Percentiles rank a stretch among this genome's conserved stretches.
These are phyloP conservation scores for Drosera capensis DNA, from an alignment of 148 eudicot species.

Conservation along the genomic window DNA sequence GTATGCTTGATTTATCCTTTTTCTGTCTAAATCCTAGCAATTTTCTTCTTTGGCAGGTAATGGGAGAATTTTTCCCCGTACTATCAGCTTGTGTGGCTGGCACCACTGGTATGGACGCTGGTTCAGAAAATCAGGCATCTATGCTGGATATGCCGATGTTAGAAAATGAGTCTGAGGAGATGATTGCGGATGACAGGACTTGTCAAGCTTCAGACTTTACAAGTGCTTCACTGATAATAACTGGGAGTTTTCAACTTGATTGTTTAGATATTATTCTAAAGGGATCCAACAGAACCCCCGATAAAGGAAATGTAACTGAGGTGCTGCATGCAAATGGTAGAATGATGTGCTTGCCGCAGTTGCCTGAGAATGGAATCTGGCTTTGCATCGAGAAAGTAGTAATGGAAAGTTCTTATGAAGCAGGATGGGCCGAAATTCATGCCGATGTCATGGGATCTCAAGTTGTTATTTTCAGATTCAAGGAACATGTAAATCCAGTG, in stretches of 20 bases:
- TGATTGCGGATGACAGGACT: constrained; percentile 9
- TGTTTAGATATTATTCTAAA: constrained; percentile 42
- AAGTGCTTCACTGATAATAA: constrained; percentile 15
- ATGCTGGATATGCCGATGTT: constrained; percentile 13
- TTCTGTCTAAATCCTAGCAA: not conserved
- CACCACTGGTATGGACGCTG: constrained; percentile 15
- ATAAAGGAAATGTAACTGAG: constrained; percentile 9
- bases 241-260: constrained; percentile 30
- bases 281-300: constrained; percentile 31
- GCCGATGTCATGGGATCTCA: constrained; percentile 26
- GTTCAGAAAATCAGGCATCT: constrained; percentile 14
- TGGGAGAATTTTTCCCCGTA: constrained; percentile 24
- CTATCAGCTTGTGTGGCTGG: constrained; percentile 11
- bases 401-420: constrained; percentile 23
- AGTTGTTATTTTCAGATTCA: constrained; percentile 25
- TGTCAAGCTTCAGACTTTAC: constrained; percentile 11
- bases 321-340: constrained; percentile 14
- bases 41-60: constrained; percentile 33
- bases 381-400: constrained; percentile 23
- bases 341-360: constrained; percentile 23
- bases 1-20: not conserved
- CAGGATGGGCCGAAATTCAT: constrained; percentile 24
- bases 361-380: constrained; percentile 41
- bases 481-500: constrained; percentile 19
- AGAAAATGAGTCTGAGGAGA: constrained; percentile 13